phyloP scores from a whole-genome alignment of 768 basidiomycete species.

The Tylopilus cervinicoccineus region DNA sequence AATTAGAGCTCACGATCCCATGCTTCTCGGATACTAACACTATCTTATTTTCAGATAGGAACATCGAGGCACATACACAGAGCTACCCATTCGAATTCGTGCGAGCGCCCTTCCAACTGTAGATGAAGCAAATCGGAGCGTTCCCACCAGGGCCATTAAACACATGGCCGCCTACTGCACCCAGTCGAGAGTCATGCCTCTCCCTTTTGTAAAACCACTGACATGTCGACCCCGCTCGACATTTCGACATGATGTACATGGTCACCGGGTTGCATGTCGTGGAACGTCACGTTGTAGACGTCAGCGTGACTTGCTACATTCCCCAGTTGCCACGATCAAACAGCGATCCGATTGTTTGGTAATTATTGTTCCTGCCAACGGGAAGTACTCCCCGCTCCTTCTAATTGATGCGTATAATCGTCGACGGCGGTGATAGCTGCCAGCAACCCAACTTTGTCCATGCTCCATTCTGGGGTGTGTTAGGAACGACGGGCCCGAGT shows the following conservation, averaged over 20 bases:
- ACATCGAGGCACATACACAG: conserved; percentile 1
- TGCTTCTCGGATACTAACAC: neutral
- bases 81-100: neutral
- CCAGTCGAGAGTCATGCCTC: neutral
- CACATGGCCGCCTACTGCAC: conserved; percentile 3
- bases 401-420: neutral
- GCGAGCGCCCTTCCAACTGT: neutral
- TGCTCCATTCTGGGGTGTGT: neutral
- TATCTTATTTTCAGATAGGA: conserved; percentile 1
- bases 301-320: neutral
- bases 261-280: neutral
- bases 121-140: neutral
- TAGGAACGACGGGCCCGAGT: conserved; percentile 11
- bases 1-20: neutral
- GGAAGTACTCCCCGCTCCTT: neutral
- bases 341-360: neutral
- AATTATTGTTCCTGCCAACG: neutral
- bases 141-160: conserved; percentile 9
- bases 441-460: neutral
- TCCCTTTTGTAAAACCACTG: neutral
- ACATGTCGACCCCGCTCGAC: neutral
- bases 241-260: neutral
- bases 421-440: conserved; percentile 9
- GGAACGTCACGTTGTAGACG: neutral
- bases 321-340: conserved; percentile 7